A percentile compares a stretch with the other conserved stretches of the same genome.
phyloP scores from a whole-genome alignment of 2,329 filamentous ascomycete species.

The Calonectria montana region DNA sequence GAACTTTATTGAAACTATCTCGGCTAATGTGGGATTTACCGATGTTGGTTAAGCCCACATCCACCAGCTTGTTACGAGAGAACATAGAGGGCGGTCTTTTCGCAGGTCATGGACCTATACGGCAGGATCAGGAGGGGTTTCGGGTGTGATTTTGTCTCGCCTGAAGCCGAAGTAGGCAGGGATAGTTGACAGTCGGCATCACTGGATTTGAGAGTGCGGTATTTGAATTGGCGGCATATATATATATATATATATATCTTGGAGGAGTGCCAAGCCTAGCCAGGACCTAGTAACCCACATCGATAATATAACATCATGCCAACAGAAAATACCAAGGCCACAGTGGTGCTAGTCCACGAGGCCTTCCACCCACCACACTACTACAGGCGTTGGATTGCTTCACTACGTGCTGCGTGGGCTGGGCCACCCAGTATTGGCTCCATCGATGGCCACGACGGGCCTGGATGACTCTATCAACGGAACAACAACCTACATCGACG shows the following conservation, averaged over 20 bases:
- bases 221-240: no score
- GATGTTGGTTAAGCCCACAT: background rate
- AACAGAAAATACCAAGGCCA: background rate
- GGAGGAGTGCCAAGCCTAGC: background rate
- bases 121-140: no score
- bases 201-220: no score
- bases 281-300: background rate
- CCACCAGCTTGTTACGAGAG: background rate
- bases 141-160: no score
- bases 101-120: no score
- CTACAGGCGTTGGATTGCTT: background rate
- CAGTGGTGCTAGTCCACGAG: background rate
- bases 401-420: background rate
- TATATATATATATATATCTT: background rate
- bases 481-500: background rate
- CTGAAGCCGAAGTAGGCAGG: no score
- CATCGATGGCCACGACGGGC: background rate
- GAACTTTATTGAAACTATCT: background rate
- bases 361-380: background rate
- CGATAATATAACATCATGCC: background rate
- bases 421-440: background rate
- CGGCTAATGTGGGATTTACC: background rate
- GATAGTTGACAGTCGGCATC: no score
- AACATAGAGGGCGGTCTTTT: no score
- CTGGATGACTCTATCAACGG: background rate